Conservation (phyloP, 1,284 basidiomycete genomes). For the Rhodotorula sp. region DNA sequence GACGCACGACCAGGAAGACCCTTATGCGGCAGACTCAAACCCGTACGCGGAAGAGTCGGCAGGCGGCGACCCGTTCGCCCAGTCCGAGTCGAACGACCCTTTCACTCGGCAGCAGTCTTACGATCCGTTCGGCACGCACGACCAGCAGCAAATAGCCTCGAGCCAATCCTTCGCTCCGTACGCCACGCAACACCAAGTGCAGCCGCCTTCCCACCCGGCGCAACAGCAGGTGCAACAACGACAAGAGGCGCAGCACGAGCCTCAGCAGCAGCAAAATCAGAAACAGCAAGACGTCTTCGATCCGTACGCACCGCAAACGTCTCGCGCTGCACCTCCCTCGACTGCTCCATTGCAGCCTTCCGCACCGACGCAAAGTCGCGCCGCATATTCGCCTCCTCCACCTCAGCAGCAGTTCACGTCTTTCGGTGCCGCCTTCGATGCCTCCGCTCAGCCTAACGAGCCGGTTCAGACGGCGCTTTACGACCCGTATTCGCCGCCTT, state of each 20-base stretch:
- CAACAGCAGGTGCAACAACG: no score
- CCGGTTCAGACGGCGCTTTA: neutral
- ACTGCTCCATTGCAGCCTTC: neutral
- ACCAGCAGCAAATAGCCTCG: neutral
- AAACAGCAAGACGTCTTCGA: neutral
- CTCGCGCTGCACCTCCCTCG: neutral
- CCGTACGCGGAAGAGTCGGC: conserved; percentile 8
- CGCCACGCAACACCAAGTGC: neutral
- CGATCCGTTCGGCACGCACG: neutral
- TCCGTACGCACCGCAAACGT: conserved; percentile 1
- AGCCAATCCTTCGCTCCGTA: neutral
- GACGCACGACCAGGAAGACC: conserved; percentile 4
- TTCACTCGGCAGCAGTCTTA: neutral
- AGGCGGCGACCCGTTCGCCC: conserved; percentile 11
- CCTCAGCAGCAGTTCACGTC: conserved; percentile 24
- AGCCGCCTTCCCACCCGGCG: no score
- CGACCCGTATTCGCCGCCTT: conserved; percentile 29
- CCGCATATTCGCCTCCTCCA: conserved; percentile 17
- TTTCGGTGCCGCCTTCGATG: conserved; percentile 16
- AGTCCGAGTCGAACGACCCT: neutral
- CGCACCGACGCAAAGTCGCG: neutral
- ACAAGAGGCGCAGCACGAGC: no score
- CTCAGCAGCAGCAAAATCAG: no score
- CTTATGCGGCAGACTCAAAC: conserved; percentile 9
- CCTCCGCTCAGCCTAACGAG: neutral